phyloP scores from a whole-genome alignment of 1,284 basidiomycete species.

The Exobasidium rhododendri region DNA sequence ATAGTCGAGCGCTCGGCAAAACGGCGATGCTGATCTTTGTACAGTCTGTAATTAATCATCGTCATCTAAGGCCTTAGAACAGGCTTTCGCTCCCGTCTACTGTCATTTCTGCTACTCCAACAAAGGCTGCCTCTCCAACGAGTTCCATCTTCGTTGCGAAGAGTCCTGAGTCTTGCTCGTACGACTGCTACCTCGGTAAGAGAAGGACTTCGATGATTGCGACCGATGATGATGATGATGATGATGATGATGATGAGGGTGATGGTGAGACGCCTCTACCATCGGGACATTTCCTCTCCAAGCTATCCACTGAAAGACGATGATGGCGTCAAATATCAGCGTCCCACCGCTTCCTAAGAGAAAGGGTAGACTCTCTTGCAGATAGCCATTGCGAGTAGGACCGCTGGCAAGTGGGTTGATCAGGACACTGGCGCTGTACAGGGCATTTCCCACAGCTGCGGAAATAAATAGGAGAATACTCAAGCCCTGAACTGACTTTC shows the following conservation, averaged over 20 bases:
- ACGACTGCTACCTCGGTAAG: neutral
- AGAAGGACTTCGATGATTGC: neutral
- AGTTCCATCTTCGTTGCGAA: neutral
- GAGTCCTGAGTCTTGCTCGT: neutral
- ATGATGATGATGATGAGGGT: neutral
- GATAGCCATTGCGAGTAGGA: slow-evolving; percentile 19
- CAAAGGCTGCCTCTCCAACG: neutral
- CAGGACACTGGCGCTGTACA: slow-evolving; percentile 46
- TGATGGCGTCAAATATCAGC: slow-evolving; percentile 50
- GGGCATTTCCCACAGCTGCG: slow-evolving; percentile 46
- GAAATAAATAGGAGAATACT: slow-evolving; percentile 49
- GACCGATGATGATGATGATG: neutral
- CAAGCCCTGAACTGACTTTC: slow-evolving; percentile 46
- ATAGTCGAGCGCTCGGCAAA: too few relatives aligned
- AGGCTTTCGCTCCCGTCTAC: too few relatives aligned
- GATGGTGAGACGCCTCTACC: neutral
- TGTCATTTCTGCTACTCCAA: too few relatives aligned
- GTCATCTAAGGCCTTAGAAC: too few relatives aligned
- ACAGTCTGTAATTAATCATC: too few relatives aligned
- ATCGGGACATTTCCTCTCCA: slow-evolving; percentile 24
- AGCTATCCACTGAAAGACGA: slow-evolving; percentile 41
- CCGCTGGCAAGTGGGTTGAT: slow-evolving; percentile 34
- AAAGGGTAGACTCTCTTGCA: slow-evolving; percentile 49
- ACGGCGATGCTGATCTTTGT: too few relatives aligned
- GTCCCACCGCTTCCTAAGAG: slow-evolving; percentile 48